Evolutionary conservation across 495 filamentous ascomycete species (phyloP), one percentile per base, ranked within the genome.

Genomic region (Alectoria sarmentosa): DNA sequence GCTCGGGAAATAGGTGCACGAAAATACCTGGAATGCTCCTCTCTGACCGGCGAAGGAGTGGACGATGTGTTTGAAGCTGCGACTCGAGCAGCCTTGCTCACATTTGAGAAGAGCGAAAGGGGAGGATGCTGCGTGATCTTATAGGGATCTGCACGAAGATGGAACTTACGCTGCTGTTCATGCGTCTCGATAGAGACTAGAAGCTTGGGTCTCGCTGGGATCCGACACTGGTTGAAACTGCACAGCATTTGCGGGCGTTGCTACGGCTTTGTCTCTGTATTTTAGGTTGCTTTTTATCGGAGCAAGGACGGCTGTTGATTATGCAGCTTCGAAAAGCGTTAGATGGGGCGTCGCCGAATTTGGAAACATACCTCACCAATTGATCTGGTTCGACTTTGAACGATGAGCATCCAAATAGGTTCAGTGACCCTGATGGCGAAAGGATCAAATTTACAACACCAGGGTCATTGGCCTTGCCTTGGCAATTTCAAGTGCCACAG

Each of bases 51-150:
- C 58, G 95, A 99, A 73, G 94, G 94, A 17, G 94, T 99, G 30
- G 94, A 99, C 75, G 94, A 99, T 76, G 94, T 99, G 17, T 99
- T 99, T 72, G 94, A 99, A 74, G 94, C 94, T 36, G 94, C 94
- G 13, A 99, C 94, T 61, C 83, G 94, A 71, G 93, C 94, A n/a
- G 92, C 94, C 36, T 79, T 99, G 62, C 82, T 96, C 26, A 93
- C 86, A 42, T 94, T 95, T 64, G 93, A 98, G 70, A 93, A 93
- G 75, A 85, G 86, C 34, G 90, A 96, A 74, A 83, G 85, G 61
- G 76, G 80, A 56, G 88, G 89, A 23, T 98, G 94, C 81, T 98
- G 94, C 76, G 83, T 90, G 55, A 92, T 98, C 71, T 84, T 98
- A 84, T 98, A 79, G 92, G 61, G 64, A 69, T 66, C 39, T 63